Evolutionary conservation across 495 filamentous ascomycete species (phyloP).

Genomic region (Filosporella fistucella): DNA sequence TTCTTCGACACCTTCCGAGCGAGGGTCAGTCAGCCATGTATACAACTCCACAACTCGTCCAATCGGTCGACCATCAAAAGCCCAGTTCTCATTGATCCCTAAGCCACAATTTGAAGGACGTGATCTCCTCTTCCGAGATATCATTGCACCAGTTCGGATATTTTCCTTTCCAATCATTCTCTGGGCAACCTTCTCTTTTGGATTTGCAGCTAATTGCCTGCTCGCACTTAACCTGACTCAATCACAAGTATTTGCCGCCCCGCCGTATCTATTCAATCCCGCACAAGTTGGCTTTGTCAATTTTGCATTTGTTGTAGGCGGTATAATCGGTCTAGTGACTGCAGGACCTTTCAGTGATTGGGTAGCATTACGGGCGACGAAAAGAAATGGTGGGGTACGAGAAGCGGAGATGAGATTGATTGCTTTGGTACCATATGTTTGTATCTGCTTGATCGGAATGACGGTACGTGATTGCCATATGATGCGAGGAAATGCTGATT

Average conservation of each 20-base stretch:
- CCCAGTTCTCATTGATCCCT: constrained; percentile 41
- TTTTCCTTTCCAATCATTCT: constrained; percentile 59
- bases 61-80: constrained; percentile 48
- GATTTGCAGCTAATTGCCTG: constrained; percentile 51
- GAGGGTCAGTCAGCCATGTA: not conserved
- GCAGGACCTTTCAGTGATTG: constrained; percentile 45
- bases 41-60: constrained; percentile 13
- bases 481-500: not conserved
- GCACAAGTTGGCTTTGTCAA: constrained; percentile 37
- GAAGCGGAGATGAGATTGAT: constrained; percentile 52
- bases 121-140: constrained; percentile 28
- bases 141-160: constrained; percentile 49
- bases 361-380: constrained; percentile 43
- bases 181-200: constrained; percentile 54
- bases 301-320: constrained; percentile 42
- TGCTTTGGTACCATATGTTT: constrained; percentile 50
- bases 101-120: constrained; percentile 30
- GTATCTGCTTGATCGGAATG: constrained; percentile 53
- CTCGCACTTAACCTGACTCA: constrained; percentile 59
- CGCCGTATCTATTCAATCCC: constrained; percentile 52
- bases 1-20: not conserved
- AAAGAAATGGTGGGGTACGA: constrained; percentile 42
- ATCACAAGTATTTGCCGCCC: constrained; percentile 52
- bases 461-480: constrained; percentile 29
- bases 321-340: constrained; percentile 38